These are phyloP conservation scores for Rhynchospora tenuis DNA, from an alignment of 176 grass and related monocot species.

Conservation along the genomic window DNA sequence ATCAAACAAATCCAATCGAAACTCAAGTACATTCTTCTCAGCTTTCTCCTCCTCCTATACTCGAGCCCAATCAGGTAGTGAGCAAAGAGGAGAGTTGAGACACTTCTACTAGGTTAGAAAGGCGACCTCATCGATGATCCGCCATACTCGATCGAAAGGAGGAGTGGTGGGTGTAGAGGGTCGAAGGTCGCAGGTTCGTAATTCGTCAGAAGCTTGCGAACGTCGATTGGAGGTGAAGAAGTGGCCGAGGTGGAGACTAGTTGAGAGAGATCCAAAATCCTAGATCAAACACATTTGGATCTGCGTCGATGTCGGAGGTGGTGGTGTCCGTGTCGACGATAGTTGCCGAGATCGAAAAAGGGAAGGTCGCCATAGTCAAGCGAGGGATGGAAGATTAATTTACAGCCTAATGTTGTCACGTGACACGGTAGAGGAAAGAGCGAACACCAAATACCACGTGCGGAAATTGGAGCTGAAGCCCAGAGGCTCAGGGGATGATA, in stretches of 20 bases:
- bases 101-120: slow-evolving; percentile 56
- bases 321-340: no score
- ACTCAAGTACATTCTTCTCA: slow-evolving; percentile 94
- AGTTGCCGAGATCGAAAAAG: no score
- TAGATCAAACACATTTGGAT: no score
- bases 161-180: slow-evolving; percentile 36
- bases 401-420: no score
- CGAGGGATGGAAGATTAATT: no score
- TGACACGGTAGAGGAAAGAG: no score
- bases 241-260: slow-evolving; percentile 23
- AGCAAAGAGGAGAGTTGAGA: slow-evolving; percentile 61
- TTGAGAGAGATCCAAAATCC: no score
- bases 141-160: slow-evolving; percentile 79
- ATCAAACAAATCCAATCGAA: slow-evolving; percentile 67
- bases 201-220: slow-evolving; percentile 62
- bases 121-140: slow-evolving; percentile 81
- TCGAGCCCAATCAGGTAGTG: slow-evolving; percentile 31
- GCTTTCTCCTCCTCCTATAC: slow-evolving; percentile 49
- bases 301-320: no score
- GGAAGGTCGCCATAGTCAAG: no score
- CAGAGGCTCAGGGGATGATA: no score
- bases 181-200: slow-evolving; percentile 70
- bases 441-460: no score
- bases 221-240: slow-evolving; percentile 45
- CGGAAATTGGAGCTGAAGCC: no score